Evolutionary conservation across 176 grass and related monocot genomes (phyloP), one percentile per base, ranked within the genome.

Genomic region (Aegilops sharonensis): DNA sequence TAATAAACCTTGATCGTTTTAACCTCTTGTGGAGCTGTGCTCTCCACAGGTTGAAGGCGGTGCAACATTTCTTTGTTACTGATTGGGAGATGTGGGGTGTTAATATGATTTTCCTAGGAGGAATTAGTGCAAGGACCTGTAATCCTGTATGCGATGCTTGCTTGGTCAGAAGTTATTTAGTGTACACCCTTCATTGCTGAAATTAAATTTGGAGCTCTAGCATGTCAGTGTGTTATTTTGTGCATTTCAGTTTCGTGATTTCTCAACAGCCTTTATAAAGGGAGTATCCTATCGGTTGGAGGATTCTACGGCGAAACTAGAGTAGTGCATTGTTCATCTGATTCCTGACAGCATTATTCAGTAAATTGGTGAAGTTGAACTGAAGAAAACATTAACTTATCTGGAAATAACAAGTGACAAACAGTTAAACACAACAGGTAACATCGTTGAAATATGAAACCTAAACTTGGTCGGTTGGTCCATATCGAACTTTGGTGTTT

Each of bases 361-460:
- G 50, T 61, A 73, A 48, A 31, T 64, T 64, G 25, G 5, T 48
- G 48, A 50, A 18, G 68, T 70, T 78, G 56, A 27, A 59, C 54
- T 9, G 17, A 67, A 71, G 31, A 34, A 31, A 62, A 23, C 39
- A 18, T 30, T 57, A 30, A 15, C 13, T 57, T 78, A 23, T 68
- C 12, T 78, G n/a, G 5, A 39, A 73, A 43, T 42, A 61, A 72
- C 1, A 83, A 39, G 31, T 39, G 36, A 20, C n/a, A 83, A 57
- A 68, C 61, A 68, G 31, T 78, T 85, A 66, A 78, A n/a, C 21
- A 25, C 68, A 39, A 83, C 27, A 82, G 29, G 30, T 76, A 64
- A 34, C n/a, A 24, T 56, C 9, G 5, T 78, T 68, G 43, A 12
- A 24, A 14, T 56, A 54, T 62, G 21, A 36, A 32, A 20, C 45